Evolutionary conservation across 2,329 filamentous ascomycete species (phyloP).

Genomic region (Neophaeococcomyces mojaviensis): DNA sequence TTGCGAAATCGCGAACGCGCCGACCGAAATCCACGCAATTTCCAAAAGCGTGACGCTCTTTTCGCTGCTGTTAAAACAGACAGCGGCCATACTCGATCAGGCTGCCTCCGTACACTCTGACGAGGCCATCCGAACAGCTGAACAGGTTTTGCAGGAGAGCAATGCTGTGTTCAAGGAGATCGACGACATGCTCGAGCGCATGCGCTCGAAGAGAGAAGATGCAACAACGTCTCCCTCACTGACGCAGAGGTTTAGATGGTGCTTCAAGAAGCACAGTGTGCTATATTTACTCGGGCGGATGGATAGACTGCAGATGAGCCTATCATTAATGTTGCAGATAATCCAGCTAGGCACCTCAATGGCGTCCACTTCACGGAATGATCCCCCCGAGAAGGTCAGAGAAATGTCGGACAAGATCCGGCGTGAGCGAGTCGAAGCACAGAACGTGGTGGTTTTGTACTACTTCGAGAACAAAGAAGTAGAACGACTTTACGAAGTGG

Average conservation of each 20-base stretch:
- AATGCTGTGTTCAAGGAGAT: conserved; percentile 35
- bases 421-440: conserved; percentile 35
- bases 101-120: conserved; percentile 27
- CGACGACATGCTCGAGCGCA: conserved; percentile 33
- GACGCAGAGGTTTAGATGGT: conserved; percentile 33
- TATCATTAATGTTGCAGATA: conserved; percentile 33
- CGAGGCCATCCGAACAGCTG: conserved; percentile 29
- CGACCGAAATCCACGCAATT: conserved; percentile 35
- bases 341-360: conserved; percentile 32
- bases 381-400: conserved; percentile 17
- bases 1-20: conserved; percentile 32
- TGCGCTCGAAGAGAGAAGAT: conserved; percentile 23
- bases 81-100: conserved; percentile 28
- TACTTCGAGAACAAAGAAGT: conserved; percentile 35
- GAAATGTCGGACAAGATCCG: conserved; percentile 28
- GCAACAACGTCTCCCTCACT: conserved; percentile 24
- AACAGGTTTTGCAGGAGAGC: conserved; percentile 34
- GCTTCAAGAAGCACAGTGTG: conserved; percentile 36
- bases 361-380: conserved; percentile 23
- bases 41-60: conserved; percentile 36
- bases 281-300: conserved; percentile 36
- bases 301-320: conserved; percentile 34
- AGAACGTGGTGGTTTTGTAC: conserved; percentile 38
- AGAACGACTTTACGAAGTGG: conserved; percentile 30
- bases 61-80: conserved; percentile 33